Evolutionary conservation across 1,139 yeast genomes (phyloP), one percentile per base, ranked within the genome.

Genomic region (Hemisphaericaspora xylanilytica): DNA sequence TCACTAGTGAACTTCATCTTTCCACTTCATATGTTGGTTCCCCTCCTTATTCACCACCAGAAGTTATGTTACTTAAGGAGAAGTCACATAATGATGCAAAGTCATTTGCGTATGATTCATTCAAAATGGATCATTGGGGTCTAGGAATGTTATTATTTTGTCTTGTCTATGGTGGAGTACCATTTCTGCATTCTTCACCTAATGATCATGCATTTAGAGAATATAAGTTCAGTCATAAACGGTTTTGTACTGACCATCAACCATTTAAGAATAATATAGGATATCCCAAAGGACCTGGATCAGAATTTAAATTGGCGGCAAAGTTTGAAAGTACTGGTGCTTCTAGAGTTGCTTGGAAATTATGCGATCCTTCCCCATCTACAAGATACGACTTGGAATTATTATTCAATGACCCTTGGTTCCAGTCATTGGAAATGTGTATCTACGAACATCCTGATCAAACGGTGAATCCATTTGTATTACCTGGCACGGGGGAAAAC

Each of bases 1-100:
- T 77, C 14, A 50, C 62, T 1, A 66, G 78, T 17, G 73, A 75
- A 3, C 49, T 81, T 3, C 73, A 69, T 47, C 43, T 59, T 27
- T 70, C 75, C 12, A 60, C 69, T 12, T 57, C 76, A 3, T 74
- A 74, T 59, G 83, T 84, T 36, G 94, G 94, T 2, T 82, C 90
- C 2, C 88, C 92, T 3, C 92, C 92, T 3, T 85, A 83, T 55
- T 77, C 84, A 10, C 81, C 92, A 4, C 94, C 94, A 0, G 92
- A 85, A 56, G 87, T 82, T 15, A 75, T 81, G 77, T 56, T 65
- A 28, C 68, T 77, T 44, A 71, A 66, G 36, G 69, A 67, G n/a
- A 52, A 69, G 24, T 62, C 70, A 11, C 47, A 49, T 28, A 35
- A 56, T 2, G 75, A 70, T 39, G 40, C 49, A 12, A 71, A 70